phyloP scores from a whole-genome alignment of 495 filamentous ascomycete genomes.

The Aspergillus haitiensis region DNA sequence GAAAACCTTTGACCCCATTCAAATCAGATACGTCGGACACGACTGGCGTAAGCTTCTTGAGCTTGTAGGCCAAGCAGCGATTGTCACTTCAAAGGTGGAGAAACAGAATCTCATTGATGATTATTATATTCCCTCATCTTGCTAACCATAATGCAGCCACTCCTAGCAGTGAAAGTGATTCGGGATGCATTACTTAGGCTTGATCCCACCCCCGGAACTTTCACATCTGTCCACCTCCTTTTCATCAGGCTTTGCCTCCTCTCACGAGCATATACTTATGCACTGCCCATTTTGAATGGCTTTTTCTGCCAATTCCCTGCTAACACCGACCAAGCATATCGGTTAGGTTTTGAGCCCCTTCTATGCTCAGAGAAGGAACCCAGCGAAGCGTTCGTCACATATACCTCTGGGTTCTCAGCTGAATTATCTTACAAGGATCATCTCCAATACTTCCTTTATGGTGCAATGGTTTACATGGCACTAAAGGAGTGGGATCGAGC shows the following conservation, averaged over 20 bases:
- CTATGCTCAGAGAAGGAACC: slow-evolving; percentile 36
- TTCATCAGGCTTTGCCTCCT: slow-evolving; percentile 62
- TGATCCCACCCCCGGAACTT: slow-evolving; percentile 66
- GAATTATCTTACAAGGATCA: slow-evolving; percentile 59
- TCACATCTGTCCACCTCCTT: slow-evolving; percentile 66
- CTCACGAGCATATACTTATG: slow-evolving; percentile 51
- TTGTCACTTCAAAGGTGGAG: slow-evolving; percentile 43
- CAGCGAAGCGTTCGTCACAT: slow-evolving; percentile 53
- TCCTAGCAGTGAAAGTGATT: slow-evolving; percentile 59
- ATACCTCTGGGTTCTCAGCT: slow-evolving; percentile 56
- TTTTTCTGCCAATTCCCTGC: slow-evolving; percentile 66
- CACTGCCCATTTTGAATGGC: slow-evolving; percentile 67
- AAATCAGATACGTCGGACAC: slow-evolving; percentile 57
- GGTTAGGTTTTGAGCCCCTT: slow-evolving; percentile 20
- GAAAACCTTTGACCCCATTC: slow-evolving; percentile 55
- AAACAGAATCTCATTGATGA: neutral
- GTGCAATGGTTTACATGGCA: slow-evolving; percentile 76
- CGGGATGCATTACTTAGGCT: slow-evolving; percentile 68
- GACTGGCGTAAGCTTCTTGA: slow-evolving; percentile 57
- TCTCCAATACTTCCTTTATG: slow-evolving; percentile 75
- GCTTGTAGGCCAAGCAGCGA: slow-evolving; percentile 42
- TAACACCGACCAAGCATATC: slow-evolving; percentile 31
- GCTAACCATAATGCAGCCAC: slow-evolving; percentile 47
- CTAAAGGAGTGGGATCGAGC: slow-evolving; percentile 72
- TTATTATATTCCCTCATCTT: neutral